Evolutionary conservation across 306 rosid genomes (phyloP).

Genomic region (Pyrus communis): DNA sequence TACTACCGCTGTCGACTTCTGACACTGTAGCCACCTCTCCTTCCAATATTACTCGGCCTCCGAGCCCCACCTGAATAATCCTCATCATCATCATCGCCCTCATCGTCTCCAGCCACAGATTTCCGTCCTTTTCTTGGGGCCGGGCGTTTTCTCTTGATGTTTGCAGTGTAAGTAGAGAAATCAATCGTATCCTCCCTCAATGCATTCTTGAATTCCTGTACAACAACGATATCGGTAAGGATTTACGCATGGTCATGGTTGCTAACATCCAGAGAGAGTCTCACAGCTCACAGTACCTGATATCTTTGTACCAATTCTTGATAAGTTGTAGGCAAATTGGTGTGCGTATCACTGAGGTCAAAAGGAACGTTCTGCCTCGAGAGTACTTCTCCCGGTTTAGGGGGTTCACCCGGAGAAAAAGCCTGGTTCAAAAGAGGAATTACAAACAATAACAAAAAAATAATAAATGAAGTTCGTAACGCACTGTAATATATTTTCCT

Average conservation of each 20-base stretch:
- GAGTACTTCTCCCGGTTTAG: conserved; percentile 77
- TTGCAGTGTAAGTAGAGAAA: conserved; percentile 74
- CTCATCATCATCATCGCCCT: conserved; percentile 54
- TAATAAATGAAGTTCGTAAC: not conserved
- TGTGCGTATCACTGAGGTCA: conserved; percentile 49
- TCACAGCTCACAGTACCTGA: conserved; percentile 43
- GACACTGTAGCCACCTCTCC: conserved; percentile 38
- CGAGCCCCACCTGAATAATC: conserved; percentile 51
- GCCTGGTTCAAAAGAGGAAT: conserved; percentile 44
- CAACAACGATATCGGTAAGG: not conserved
- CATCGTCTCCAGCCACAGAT: conserved; percentile 45
- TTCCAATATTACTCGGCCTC: conserved; percentile 51
- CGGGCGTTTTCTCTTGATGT: conserved; percentile 78
- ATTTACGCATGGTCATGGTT: not conserved
- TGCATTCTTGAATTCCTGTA: conserved; percentile 81
- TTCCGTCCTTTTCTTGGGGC: conserved; percentile 65
- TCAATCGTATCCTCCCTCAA: conserved; percentile 78
- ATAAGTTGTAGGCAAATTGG: conserved; percentile 56
- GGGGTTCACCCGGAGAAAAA: conserved; percentile 71
- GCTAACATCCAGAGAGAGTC: not conserved
- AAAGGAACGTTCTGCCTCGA: conserved; percentile 71
- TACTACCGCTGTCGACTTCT: conserved; percentile 57
- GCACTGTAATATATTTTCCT: not conserved
- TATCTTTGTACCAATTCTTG: conserved; percentile 75
- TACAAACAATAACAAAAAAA: not conserved